phyloP scores from a whole-genome alignment of 768 basidiomycete genomes.

The Rhizopogon vesiculosus region DNA sequence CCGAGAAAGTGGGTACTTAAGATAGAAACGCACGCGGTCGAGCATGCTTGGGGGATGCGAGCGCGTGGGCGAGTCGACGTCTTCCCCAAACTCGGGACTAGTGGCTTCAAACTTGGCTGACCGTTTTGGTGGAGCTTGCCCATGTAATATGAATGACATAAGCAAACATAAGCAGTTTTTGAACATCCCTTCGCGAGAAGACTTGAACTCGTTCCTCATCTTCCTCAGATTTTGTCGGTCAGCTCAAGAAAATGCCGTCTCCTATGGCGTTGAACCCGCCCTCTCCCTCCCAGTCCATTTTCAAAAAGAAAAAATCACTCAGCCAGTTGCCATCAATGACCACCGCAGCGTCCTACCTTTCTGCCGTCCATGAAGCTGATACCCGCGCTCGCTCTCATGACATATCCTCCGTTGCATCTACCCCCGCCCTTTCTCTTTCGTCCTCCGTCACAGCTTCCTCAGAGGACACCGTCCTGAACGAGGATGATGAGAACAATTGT shows the following conservation, averaged over 20 bases:
- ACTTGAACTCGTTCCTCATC: conserved; percentile 1
- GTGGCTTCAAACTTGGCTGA: too few relatives aligned
- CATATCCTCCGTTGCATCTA: conserved; percentile 47
- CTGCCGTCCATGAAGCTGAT: conserved; percentile 61
- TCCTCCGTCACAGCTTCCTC: conserved; percentile 68
- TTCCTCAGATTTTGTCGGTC: conserved; percentile 7
- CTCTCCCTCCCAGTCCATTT: conserved; percentile 50
- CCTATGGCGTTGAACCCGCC: conserved; percentile 61
- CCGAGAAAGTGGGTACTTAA: too few relatives aligned
- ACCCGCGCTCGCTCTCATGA: conserved; percentile 53
- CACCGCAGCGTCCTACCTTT: conserved; percentile 56
- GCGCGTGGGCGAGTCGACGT: too few relatives aligned
- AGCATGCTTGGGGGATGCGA: too few relatives aligned
- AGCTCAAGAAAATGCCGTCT: conserved; percentile 37
- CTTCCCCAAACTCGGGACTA: too few relatives aligned
- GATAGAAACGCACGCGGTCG: too few relatives aligned
- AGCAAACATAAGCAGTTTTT: not conserved
- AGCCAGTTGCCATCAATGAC: conserved; percentile 34
- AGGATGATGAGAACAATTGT: conserved; percentile 50
- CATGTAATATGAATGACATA: too few relatives aligned
- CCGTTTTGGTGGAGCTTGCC: too few relatives aligned
- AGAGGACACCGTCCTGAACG: conserved; percentile 61
- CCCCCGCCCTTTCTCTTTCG: conserved; percentile 70
- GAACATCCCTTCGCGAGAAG: not conserved
- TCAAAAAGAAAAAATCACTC: conserved; percentile 51